These are phyloP conservation scores for Lepidium sativum DNA, from an alignment of 345 rosid species.

Conservation along the genomic window DNA sequence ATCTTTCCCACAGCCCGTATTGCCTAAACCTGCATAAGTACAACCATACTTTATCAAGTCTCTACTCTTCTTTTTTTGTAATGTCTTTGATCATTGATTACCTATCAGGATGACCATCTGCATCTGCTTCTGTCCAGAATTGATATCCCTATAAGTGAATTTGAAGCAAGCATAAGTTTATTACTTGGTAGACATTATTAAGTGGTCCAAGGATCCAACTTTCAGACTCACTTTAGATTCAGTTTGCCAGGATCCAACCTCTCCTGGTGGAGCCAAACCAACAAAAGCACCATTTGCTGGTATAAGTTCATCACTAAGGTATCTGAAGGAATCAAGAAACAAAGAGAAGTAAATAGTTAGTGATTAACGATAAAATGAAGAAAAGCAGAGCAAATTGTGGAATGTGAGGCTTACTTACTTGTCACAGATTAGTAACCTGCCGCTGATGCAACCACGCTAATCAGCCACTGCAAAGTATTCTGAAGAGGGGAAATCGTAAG, in stretches of 20 bases:
- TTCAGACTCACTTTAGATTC: constrained; percentile 49
- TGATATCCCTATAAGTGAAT: constrained; percentile 46
- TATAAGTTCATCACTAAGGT: constrained; percentile 18
- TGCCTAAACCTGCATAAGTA: constrained; percentile 54
- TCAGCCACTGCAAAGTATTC: constrained; percentile 44
- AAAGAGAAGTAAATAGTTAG: neutral
- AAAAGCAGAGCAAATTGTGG: neutral
- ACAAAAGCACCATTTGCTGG: constrained; percentile 52
- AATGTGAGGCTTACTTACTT: constrained; percentile 37
- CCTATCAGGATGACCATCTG: constrained; percentile 64
- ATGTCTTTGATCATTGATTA: constrained; percentile 4
- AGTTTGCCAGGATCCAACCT: constrained; percentile 72
- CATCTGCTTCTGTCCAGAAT: constrained; percentile 68
- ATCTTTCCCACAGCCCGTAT: constrained; percentile 86
- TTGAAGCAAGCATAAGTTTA: neutral
- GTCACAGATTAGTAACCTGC: constrained; percentile 55
- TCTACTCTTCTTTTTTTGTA: neutral
- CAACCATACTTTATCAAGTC: neutral
- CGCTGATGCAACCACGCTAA: constrained; percentile 53
- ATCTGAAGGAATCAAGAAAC: neutral
- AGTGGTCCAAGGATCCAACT: neutral
- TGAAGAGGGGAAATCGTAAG: constrained; percentile 62
- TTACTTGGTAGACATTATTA: neutral
- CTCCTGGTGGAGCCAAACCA: constrained; percentile 78
- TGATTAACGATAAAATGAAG: neutral